Percentiles rank a stretch among this genome's conserved stretches.
Conservation (phyloP, 2,329 filamentous ascomycete species). For the Aureobasidium lini region DNA sequence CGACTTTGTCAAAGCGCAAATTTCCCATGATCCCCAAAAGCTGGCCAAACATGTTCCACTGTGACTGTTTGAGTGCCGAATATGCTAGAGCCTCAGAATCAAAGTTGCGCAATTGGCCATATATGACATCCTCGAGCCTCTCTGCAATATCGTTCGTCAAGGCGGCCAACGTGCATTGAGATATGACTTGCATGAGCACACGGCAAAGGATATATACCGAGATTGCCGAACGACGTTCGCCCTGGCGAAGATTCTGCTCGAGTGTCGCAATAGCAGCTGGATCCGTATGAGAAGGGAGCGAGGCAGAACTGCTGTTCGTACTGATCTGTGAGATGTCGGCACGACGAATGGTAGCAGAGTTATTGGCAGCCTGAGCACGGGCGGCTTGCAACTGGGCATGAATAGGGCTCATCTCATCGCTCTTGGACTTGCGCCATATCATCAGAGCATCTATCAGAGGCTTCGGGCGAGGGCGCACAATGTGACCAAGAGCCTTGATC, state of each 20-base stretch:
- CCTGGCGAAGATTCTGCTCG: conserved; percentile 24
- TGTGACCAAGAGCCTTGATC: conserved; percentile 86
- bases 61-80: conserved; percentile 79
- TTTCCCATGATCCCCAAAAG: conserved; percentile 94
- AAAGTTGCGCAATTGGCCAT: conserved; percentile 83
- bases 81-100: conserved; percentile 72
- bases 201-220: conserved; percentile 95
- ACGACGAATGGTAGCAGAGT: conserved; percentile 13
- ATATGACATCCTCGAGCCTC: conserved; percentile 90
- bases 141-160: conserved; percentile 90
- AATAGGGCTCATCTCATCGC: conserved; percentile 60
- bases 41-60: conserved; percentile 92
- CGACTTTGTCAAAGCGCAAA: conserved; percentile 79
- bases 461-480: conserved; percentile 88
- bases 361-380: background rate
- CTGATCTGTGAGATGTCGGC: conserved; percentile 13
- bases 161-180: conserved; percentile 72
- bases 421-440: conserved; percentile 95
- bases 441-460: conserved; percentile 95
- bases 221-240: conserved; percentile 80
- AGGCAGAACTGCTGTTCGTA: conserved; percentile 15
- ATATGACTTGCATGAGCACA: conserved; percentile 88
- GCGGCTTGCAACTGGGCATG: conserved; percentile 22
- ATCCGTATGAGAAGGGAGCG: conserved; percentile 7
- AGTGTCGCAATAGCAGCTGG: conserved; percentile 18